phyloP scores from a whole-genome alignment of 768 basidiomycete genomes.

The Tulasnella sp. region DNA sequence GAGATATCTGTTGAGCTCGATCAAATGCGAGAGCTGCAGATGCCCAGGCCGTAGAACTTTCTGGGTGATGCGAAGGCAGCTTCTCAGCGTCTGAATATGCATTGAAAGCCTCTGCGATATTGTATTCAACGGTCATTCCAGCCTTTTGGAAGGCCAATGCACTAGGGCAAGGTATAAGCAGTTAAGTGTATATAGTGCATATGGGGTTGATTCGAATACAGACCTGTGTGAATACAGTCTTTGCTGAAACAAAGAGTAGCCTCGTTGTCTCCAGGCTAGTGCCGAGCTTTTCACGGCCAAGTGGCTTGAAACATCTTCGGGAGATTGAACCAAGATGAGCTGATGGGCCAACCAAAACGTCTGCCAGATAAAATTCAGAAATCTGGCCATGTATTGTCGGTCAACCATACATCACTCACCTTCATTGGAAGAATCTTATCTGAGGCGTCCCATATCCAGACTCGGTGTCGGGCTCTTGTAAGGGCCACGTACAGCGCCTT shows the following conservation, averaged over 20 bases:
- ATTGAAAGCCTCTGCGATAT: neutral
- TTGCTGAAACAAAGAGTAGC: neutral
- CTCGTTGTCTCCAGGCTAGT: neutral
- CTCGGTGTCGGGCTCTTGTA: constrained; percentile 12
- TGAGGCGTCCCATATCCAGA: constrained; percentile 15
- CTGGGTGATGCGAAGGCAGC: neutral
- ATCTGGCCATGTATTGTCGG: constrained; percentile 3
- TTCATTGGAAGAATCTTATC: neutral
- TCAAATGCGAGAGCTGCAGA: neutral
- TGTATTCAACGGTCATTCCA: no score
- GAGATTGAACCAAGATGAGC: no score
- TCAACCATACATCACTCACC: neutral
- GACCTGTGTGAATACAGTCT: neutral
- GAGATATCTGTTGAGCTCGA: neutral
- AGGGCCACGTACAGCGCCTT: constrained; percentile 15
- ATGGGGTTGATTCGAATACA: neutral
- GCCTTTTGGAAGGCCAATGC: constrained; percentile 14
- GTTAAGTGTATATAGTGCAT: neutral
- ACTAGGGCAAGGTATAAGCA: neutral
- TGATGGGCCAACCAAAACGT: no score
- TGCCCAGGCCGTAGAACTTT: neutral
- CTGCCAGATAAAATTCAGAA: no score
- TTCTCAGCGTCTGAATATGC: neutral
- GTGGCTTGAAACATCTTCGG: no score
- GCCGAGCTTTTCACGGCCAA: no score